A percentile compares a stretch with the other conserved stretches of the same genome.
These are phyloP conservation scores for Umbelopsis vinacea DNA, from an alignment of 192 early-diverging fungal species.

Conservation along the genomic window DNA sequence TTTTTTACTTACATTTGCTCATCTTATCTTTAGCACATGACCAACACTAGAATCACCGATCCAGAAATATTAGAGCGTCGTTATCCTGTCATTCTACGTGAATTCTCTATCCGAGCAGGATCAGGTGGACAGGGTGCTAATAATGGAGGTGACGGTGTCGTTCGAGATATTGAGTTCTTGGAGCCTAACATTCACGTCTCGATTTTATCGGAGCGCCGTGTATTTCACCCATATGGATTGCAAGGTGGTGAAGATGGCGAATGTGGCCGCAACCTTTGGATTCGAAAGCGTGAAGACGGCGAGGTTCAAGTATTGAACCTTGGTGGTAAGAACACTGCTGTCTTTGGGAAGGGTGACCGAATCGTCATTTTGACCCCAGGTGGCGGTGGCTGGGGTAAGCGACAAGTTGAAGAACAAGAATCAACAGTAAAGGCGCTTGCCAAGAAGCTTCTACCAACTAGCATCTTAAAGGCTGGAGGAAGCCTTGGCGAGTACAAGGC, in stretches of 20 bases:
- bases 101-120: slow-evolving; percentile 74
- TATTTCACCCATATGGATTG: slow-evolving; percentile 87
- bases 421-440: background rate
- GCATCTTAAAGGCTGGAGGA: slow-evolving; percentile 22
- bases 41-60: slow-evolving; percentile 97
- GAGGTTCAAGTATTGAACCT: slow-evolving; percentile 32
- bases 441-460: background rate
- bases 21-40: slow-evolving; percentile 73
- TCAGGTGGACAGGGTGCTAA: slow-evolving; percentile 82
- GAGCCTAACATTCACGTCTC: slow-evolving; percentile 80
- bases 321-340: slow-evolving; percentile 84
- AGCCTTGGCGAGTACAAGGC: slow-evolving; percentile 22
- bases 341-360: slow-evolving; percentile 78
- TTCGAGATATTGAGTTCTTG: slow-evolving; percentile 95
- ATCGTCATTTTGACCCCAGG: slow-evolving; percentile 90
- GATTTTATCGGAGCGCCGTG: slow-evolving; percentile 90
- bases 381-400: slow-evolving; percentile 83
- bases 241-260: slow-evolving; percentile 76
- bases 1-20: slow-evolving; percentile 8
- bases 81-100: slow-evolving; percentile 87
- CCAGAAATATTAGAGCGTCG: slow-evolving; percentile 93
- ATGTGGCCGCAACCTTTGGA: slow-evolving; percentile 79
- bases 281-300: slow-evolving; percentile 56
- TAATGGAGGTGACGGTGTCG: slow-evolving; percentile 86
- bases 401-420: background rate